A percentile compares a stretch with the other conserved stretches of the same genome.
These are phyloP conservation scores for Ustilago shanxiensis DNA, from an alignment of 1,284 basidiomycete species.

Conservation along the genomic window DNA sequence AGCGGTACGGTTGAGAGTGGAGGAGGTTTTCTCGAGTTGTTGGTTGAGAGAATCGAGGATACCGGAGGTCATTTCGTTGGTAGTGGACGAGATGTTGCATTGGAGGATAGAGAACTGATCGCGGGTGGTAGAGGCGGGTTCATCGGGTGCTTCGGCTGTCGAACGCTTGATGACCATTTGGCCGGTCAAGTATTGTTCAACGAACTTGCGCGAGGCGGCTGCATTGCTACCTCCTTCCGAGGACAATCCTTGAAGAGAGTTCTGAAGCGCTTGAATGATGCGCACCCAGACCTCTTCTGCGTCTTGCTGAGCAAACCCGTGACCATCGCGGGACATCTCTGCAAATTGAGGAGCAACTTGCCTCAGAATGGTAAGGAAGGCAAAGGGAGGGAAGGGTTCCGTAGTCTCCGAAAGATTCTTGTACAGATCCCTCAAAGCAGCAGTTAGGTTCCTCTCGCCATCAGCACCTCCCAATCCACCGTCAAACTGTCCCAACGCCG, in stretches of 20 bases:
- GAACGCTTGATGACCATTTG: conserved; percentile 80
- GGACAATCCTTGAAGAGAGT: conserved; percentile 72
- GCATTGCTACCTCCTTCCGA: conserved; percentile 6
- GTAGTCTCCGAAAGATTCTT: conserved; percentile 80
- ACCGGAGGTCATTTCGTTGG: conserved; percentile 90
- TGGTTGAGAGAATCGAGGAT: conserved; percentile 86
- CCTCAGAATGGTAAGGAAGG: conserved; percentile 80
- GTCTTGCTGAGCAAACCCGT: conserved; percentile 87
- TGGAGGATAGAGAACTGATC: conserved; percentile 90
- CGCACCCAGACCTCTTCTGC: conserved; percentile 95
- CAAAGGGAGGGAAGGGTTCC: conserved; percentile 81
- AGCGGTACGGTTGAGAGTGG: conserved; percentile 83
- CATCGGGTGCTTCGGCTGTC: conserved; percentile 80
- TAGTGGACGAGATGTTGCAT: conserved; percentile 87
- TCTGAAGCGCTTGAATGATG: conserved; percentile 82
- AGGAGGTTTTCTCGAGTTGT: conserved; percentile 86
- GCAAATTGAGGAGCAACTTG: conserved; percentile 91
- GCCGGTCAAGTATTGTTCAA: conserved; percentile 87
- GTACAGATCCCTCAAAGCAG: conserved; percentile 81
- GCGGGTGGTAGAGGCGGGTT: conserved; percentile 76
- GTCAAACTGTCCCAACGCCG: conserved; percentile 57
- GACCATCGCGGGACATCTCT: conserved; percentile 74
- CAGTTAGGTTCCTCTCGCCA: conserved; percentile 71
- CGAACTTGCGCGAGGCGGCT: conserved; percentile 72
- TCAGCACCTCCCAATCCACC: conserved; percentile 53